A percentile compares a stretch with the other conserved stretches of the same genome.
phyloP scores from a whole-genome alignment of 2,329 filamentous ascomycete genomes.

The Fusarium bulbicola region DNA sequence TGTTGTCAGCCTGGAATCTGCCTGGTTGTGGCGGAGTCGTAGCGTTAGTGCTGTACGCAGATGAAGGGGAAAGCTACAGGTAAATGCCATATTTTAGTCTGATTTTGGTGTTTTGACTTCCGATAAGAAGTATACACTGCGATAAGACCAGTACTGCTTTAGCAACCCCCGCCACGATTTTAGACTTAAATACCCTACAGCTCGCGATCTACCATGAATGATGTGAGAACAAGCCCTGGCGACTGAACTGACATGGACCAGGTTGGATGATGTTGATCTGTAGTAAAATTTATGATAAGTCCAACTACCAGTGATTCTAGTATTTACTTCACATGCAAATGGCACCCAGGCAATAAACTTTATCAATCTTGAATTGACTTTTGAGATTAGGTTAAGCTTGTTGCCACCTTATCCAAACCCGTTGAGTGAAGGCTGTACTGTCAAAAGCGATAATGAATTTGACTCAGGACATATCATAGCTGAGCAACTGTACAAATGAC shows the following conservation, averaged over 20 bases:
- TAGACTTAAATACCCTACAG: not conserved
- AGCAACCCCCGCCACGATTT: not conserved
- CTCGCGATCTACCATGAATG: not conserved
- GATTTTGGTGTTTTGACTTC: accelerated
- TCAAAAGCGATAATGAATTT: accelerated
- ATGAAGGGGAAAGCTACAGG: not conserved
- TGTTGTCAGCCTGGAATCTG: not conserved
- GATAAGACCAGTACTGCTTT: not conserved
- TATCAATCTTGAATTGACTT: not conserved
- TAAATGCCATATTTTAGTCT: accelerated
- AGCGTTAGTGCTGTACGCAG: accelerated
- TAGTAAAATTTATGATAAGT: not conserved
- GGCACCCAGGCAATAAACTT: accelerated
- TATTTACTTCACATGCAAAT: not conserved
- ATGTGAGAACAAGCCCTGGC: not conserved
- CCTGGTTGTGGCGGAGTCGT: not conserved
- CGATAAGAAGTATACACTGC: not conserved
- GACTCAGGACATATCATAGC: no score
- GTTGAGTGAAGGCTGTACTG: accelerated
- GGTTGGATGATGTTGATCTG: no score
- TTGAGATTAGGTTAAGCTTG: not conserved
- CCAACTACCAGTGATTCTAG: accelerated
- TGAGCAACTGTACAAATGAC: not conserved
- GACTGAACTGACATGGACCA: not conserved
- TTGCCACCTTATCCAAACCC: accelerated